Evolutionary conservation across 305 asterid species (phyloP).

Genomic region (Fraxinus platypoda): DNA sequence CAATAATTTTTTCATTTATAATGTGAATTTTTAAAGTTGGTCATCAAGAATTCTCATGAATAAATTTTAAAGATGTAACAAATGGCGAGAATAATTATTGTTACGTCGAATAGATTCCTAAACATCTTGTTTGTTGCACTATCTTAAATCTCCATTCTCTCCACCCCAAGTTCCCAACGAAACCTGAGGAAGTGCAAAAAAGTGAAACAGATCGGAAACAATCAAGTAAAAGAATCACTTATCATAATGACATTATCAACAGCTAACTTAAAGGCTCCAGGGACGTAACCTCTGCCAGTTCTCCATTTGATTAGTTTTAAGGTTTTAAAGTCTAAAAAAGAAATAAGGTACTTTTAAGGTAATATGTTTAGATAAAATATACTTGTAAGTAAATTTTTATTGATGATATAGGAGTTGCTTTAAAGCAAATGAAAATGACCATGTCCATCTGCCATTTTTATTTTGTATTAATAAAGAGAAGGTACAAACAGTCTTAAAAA

Average conservation of each 20-base stretch:
- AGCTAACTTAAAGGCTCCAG: not conserved
- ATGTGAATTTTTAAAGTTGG: not conserved
- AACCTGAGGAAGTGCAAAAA: not conserved
- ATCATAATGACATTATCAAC: too few relatives aligned
- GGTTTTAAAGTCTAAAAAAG: too few relatives aligned
- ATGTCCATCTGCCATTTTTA: too few relatives aligned
- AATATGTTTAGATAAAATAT: too few relatives aligned
- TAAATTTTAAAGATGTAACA: not conserved
- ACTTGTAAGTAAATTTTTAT: too few relatives aligned
- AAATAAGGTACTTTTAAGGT: too few relatives aligned
- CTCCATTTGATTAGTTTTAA: not conserved
- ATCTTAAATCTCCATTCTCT: not conserved
- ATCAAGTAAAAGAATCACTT: not conserved
- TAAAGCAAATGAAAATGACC: too few relatives aligned
- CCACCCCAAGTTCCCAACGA: not conserved
- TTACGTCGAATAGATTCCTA: not conserved
- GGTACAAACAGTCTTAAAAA: too few relatives aligned
- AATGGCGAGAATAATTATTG: not conserved
- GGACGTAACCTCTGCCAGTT: not conserved
- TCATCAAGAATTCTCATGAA: not conserved
- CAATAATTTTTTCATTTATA: not conserved
- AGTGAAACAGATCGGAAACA: not conserved
- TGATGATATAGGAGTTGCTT: too few relatives aligned
- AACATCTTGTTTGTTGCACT: too few relatives aligned
- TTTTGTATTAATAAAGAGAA: too few relatives aligned